Percentiles rank a stretch among this genome's conserved stretches.
Conservation (phyloP, 192 early-diverging fungal genomes). For the Backusella circina region DNA sequence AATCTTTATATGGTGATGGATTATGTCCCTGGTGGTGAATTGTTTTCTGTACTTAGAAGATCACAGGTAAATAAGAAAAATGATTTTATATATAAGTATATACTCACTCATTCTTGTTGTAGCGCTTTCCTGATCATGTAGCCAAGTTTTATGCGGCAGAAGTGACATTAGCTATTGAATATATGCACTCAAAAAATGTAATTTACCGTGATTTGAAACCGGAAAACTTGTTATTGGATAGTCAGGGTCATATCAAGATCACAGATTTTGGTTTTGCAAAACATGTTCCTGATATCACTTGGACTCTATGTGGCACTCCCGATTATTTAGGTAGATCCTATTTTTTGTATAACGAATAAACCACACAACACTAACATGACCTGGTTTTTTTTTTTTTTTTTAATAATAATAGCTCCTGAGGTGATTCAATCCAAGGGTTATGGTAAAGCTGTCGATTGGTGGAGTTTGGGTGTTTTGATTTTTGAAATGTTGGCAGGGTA, state of each 20-base stretch:
- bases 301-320: slow-evolving; percentile 86
- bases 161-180: slow-evolving; percentile 71
- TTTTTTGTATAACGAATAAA: neutral
- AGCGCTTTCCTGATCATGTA: slow-evolving; percentile 70
- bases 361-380: neutral
- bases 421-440: slow-evolving; percentile 93
- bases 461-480: slow-evolving; percentile 88
- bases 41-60: slow-evolving; percentile 76
- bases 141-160: slow-evolving; percentile 76
- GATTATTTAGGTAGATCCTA: slow-evolving; percentile 53
- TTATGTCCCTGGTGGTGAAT: slow-evolving; percentile 94
- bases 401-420: slow-evolving; percentile 65
- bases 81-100: neutral
- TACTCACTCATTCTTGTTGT: neutral
- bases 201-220: slow-evolving; percentile 84
- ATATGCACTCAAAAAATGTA: slow-evolving; percentile 73
- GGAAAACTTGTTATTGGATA: slow-evolving; percentile 74
- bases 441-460: slow-evolving; percentile 94
- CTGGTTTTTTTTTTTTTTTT: neutral
- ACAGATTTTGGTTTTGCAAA: slow-evolving; percentile 89
- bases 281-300: slow-evolving; percentile 74
- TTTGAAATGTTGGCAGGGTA: slow-evolving; percentile 93
- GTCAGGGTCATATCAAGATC: slow-evolving; percentile 79
- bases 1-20: slow-evolving; percentile 97
- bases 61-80: slow-evolving; percentile 43